Evolutionary conservation across 2,329 filamentous ascomycete genomes (phyloP).

Genomic region (Aspergillus ustus): DNA sequence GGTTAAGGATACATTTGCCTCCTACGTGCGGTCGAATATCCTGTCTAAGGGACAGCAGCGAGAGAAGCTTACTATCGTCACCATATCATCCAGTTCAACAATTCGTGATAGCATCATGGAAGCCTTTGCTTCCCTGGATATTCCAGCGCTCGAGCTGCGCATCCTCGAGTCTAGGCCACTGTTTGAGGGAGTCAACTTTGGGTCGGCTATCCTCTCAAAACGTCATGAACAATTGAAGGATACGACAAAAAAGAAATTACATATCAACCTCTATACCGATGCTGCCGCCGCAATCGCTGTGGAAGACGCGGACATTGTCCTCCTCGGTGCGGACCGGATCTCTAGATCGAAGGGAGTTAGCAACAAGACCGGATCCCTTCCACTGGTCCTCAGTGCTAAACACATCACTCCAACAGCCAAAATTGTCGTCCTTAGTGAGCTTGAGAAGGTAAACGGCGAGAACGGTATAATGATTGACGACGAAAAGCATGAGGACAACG

Average conservation of each 20-base stretch:
- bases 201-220: conserved; percentile 42
- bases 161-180: conserved; percentile 70
- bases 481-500: conserved; percentile 56
- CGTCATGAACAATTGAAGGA: conserved; percentile 28
- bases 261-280: conserved; percentile 62
- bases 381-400: conserved; percentile 61
- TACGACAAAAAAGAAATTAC: conserved; percentile 29
- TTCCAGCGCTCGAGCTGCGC: conserved; percentile 56
- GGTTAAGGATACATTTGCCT: conserved; percentile 31
- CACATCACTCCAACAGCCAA: conserved; percentile 52
- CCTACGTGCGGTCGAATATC: conserved; percentile 30
- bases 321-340: conserved; percentile 70
- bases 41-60: conserved; percentile 4
- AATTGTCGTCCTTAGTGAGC: conserved; percentile 62
- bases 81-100: conserved; percentile 67
- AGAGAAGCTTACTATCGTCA: conserved; percentile 57
- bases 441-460: conserved; percentile 64
- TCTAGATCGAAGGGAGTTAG: conserved; percentile 61
- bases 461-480: conserved; percentile 55
- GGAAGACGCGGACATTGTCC: conserved; percentile 58
- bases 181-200: conserved; percentile 66
- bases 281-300: conserved; percentile 62
- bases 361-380: conserved; percentile 70
- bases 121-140: conserved; percentile 40
- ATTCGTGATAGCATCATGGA: conserved; percentile 57